Evolutionary conservation across 1,139 yeast species (phyloP), one percentile per base, ranked within the genome.

Genomic region (Saccharomyces hybrid): DNA sequence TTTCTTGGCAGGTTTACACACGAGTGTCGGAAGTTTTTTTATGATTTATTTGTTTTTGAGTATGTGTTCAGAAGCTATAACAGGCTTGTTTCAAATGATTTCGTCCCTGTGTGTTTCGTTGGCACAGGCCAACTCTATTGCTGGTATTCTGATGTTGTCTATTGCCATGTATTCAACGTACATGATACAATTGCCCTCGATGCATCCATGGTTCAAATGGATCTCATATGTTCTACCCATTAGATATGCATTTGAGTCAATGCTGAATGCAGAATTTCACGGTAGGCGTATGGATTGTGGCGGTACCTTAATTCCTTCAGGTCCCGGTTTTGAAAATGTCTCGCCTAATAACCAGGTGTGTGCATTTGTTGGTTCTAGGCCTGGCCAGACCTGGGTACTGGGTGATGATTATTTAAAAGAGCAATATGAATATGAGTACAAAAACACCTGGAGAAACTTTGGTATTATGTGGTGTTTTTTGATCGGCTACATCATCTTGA

Each of bases 181-280:
- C 69, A 76, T 78, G 75, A 75, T 82, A 59, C 86, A 80, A 61
- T 68, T 78, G 50, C 81, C 82, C 5, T 72, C 78, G 0, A 82
- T 82, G 85, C 84, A 77, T 59, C 83, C 83, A 41, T 82, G 86
- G 85, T 81, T 81, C 63, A 77, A 79, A 64, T 82, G 87, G 87
- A 75, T 81, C 47, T 77, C 81, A 2, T 82, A 80, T 62, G 71
- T 81, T 56, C 73, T 82, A 59, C 86, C 87, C 3, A 68, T 82
- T 52, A 70, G 79, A 50, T 82, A 81, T 61, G 81, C 79, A 4
- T 82, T 80, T 57, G 86, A 82, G 63, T 73, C 82, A 12, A 73
- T 82, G 73, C 66, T 82, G 58, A 72, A 79, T n/a, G 72, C 76
- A 47, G 86, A 82, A 62, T 82, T 82, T 62, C 84, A 81, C 64